These are phyloP conservation scores for Zymoseptoria pseudotritici DNA, from an alignment of 2,329 filamentous ascomycete genomes.

Conservation along the genomic window DNA sequence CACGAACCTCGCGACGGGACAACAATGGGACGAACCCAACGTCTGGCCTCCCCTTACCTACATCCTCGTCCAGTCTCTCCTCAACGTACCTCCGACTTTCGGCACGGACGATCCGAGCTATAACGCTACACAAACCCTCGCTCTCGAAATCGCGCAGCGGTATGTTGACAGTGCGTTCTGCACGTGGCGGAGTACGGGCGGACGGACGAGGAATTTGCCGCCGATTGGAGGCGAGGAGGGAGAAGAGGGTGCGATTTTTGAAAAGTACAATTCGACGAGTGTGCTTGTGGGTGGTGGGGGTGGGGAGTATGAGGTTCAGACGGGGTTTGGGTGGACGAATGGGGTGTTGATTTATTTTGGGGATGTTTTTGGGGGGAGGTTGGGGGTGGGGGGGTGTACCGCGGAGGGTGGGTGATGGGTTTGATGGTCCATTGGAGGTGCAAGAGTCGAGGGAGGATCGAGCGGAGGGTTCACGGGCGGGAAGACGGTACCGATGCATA, in stretches of 20 bases:
- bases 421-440: too few relatives aligned
- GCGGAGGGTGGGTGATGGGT: too few relatives aligned
- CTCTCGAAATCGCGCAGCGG: conserved; percentile 54
- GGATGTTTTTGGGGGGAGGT: conserved; percentile 47
- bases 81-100: conserved; percentile 53
- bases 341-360: conserved; percentile 60
- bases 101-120: conserved; percentile 49
- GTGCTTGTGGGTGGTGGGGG: conserved; percentile 56
- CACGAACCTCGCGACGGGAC: conserved; percentile 52
- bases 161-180: conserved; percentile 63
- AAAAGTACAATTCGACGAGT: conserved; percentile 58
- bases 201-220: conserved; percentile 48
- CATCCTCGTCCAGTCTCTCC: conserved; percentile 54
- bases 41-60: conserved; percentile 64
- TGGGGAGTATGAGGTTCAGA: conserved; percentile 62
- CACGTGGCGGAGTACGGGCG: conserved; percentile 62
- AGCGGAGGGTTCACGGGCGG: too few relatives aligned
- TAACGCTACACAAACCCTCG: conserved; percentile 47
- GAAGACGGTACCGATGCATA: too few relatives aligned
- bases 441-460: too few relatives aligned
- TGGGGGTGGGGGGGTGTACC: neutral
- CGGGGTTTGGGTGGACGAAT: conserved; percentile 66
- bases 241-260: conserved; percentile 56
- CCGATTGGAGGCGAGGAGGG: conserved; percentile 44
- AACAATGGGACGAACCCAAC: conserved; percentile 65